A percentile compares a stretch with the other conserved stretches of the same genome.
phyloP scores from a whole-genome alignment of 306 rosid species.

The Gynostemma pentaphyllum region DNA sequence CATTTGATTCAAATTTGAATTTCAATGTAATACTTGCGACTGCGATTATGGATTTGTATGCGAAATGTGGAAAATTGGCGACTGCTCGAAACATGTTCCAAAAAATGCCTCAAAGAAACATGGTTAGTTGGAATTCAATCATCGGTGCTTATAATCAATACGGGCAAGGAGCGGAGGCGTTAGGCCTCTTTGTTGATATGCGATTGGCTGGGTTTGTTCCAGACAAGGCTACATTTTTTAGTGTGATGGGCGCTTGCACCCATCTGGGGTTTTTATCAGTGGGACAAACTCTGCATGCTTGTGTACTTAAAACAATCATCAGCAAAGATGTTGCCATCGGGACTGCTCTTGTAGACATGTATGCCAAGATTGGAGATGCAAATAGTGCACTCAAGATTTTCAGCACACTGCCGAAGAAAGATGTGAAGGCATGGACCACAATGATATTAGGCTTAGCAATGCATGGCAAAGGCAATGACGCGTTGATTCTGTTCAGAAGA shows the following conservation, averaged over 20 bases:
- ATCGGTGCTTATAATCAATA: constrained; percentile 49
- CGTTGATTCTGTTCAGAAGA: constrained; percentile 34
- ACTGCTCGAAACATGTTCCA: constrained; percentile 47
- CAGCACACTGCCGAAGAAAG: constrained; percentile 37
- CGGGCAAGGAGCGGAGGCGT: constrained; percentile 34
- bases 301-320: constrained; percentile 28
- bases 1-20: constrained; percentile 17
- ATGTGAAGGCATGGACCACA: constrained; percentile 61
- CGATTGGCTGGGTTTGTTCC: constrained; percentile 27
- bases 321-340: constrained; percentile 30
- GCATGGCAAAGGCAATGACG: constrained; percentile 58
- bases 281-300: constrained; percentile 56
- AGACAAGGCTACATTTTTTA: constrained; percentile 39
- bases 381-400: constrained; percentile 40
- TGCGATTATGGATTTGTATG: constrained; percentile 64
- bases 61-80: constrained; percentile 55
- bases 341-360: constrained; percentile 65
- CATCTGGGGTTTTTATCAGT: constrained; percentile 33
- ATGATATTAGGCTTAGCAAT: constrained; percentile 56
- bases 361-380: constrained; percentile 53
- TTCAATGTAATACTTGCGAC: constrained; percentile 54
- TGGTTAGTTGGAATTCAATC: constrained; percentile 60
- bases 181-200: constrained; percentile 37
- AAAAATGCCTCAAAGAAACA: constrained; percentile 47
- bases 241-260: constrained; percentile 42